Conservation (phyloP, 495 filamentous ascomycete species). For the Aspergillus leporis region DNA sequence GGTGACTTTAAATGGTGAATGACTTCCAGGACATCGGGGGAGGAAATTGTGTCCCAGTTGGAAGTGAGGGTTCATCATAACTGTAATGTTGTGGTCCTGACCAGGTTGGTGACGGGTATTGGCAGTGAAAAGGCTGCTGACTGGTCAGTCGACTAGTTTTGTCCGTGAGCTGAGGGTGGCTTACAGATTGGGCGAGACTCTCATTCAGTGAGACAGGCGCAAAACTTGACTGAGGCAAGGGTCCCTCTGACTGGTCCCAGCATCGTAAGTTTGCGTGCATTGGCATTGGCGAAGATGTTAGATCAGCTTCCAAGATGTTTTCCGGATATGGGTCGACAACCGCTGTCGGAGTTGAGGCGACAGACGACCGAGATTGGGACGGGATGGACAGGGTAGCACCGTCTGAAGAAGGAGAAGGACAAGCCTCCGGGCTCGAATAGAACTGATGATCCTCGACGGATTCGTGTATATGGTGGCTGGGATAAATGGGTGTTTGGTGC, state of each 20-base stretch:
- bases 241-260: slow-evolving; percentile 35
- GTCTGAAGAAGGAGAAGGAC: slow-evolving; percentile 45
- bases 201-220: slow-evolving; percentile 38
- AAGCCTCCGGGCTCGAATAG: slow-evolving; percentile 47
- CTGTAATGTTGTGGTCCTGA: slow-evolving; percentile 36
- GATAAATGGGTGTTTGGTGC: slow-evolving; percentile 34
- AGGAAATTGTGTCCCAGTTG: slow-evolving; percentile 11
- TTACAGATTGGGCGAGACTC: slow-evolving; percentile 38
- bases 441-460: slow-evolving; percentile 42
- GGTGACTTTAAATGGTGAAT: slow-evolving; percentile 12
- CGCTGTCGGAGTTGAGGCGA: slow-evolving; percentile 37
- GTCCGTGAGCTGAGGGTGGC: not conserved
- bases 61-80: slow-evolving; percentile 38
- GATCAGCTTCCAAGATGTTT: slow-evolving; percentile 33
- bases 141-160: not conserved
- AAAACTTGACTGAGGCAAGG: slow-evolving; percentile 32
- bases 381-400: slow-evolving; percentile 37
- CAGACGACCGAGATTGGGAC: slow-evolving; percentile 38
- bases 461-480: slow-evolving; percentile 37
- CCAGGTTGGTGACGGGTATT: slow-evolving; percentile 47
- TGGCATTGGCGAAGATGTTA: slow-evolving; percentile 40
- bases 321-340: slow-evolving; percentile 40
- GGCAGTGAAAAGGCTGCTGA: slow-evolving; percentile 35
- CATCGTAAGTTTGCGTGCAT: slow-evolving; percentile 36
- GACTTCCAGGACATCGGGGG: slow-evolving; percentile 10